Evolutionary conservation across 768 basidiomycete genomes (phyloP), one percentile per base, ranked within the genome.

Genomic region (Trametes cubensis): DNA sequence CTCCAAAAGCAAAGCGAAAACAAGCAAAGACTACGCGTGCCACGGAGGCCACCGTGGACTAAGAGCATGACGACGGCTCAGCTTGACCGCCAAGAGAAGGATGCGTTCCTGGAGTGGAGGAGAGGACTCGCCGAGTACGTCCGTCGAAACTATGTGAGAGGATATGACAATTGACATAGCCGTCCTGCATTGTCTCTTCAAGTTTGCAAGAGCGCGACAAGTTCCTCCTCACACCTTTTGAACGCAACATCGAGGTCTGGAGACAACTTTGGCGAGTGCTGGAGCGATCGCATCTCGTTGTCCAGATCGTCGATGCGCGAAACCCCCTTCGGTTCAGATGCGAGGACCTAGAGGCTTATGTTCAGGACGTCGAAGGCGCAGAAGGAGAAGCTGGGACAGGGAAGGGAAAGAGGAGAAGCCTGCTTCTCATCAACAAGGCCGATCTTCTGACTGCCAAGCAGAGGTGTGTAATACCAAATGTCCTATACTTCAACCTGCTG

Each of bases 201-300:
- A 97, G 95, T 60, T 79, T 98, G 14, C 94, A 96, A 71, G 94
- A 97, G 69, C 80, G 83, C 63, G 90, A 96, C 59, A 84, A 86
- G 42, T 84, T 98, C 28, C 82, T 98, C n/a, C 80, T 98, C 1
- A 96, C 95, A 0, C 96, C 95, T 5, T 99, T 97, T 70, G 97
- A 99, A 72, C 89, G 95, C 51, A 99, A 98, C 71, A 77, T 99
- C 34, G 95, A 98, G 79, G 97, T 99, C 14, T 98, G 97, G 96
- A 81, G 97, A 45, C 97, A 99, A 70, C 83, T 99, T 8, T 99
- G 97, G 97, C 83, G 97, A 54, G 97, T 98, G 1, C 77, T 97
- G 11, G 97, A 99, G 76, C 85, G 95, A 21, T 97, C 96, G 1
- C 92, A 97, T 68, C 84, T 99, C 23, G 77, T 98, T 34, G 91